A percentile compares a stretch with the other conserved stretches of the same genome.
These are phyloP conservation scores for Cystobasidiaceae sp. DNA, from an alignment of 1,284 basidiomycete genomes.

Conservation along the genomic window DNA sequence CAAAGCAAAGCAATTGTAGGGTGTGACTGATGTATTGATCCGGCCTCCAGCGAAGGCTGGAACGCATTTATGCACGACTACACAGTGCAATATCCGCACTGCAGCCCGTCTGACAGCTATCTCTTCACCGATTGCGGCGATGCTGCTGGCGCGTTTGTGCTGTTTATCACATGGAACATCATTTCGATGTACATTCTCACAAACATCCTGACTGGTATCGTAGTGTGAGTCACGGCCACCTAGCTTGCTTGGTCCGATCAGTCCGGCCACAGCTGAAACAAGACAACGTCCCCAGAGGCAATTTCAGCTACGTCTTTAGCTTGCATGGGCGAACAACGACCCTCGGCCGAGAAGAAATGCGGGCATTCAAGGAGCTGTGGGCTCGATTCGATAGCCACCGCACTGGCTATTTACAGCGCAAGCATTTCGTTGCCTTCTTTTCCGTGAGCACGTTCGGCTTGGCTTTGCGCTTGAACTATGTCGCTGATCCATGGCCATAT, in stretches of 20 bases:
- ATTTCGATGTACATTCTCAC: slow-evolving; percentile 77
- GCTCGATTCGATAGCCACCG: slow-evolving; percentile 71
- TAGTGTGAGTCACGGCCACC: slow-evolving; percentile 5
- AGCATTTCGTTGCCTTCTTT: slow-evolving; percentile 73
- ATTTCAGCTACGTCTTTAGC: slow-evolving; percentile 94
- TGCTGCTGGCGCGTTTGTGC: slow-evolving; percentile 69
- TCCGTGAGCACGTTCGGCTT: slow-evolving; percentile 57
- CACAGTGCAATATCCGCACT: slow-evolving; percentile 52
- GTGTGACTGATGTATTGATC: slow-evolving; percentile 61
- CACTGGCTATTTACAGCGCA: slow-evolving; percentile 70
- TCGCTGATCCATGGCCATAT: slow-evolving; percentile 1
- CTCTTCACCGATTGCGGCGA: slow-evolving; percentile 85
- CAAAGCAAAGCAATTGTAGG: neutral
- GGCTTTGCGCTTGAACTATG: neutral
- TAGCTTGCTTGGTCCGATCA: neutral
- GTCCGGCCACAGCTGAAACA: neutral
- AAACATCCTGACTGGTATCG: slow-evolving; percentile 58
- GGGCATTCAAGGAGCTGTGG: slow-evolving; percentile 92
- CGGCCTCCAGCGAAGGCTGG: slow-evolving; percentile 75
- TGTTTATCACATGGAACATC: slow-evolving; percentile 96
- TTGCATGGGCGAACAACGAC: slow-evolving; percentile 67
- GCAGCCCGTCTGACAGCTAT: slow-evolving; percentile 60
- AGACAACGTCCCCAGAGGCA: slow-evolving; percentile 54
- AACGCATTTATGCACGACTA: slow-evolving; percentile 92
- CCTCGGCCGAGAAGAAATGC: slow-evolving; percentile 82